Evolutionary conservation across 768 basidiomycete genomes (phyloP), one percentile per base, ranked within the genome.

Genomic region (Coprinopsis cinerea): DNA sequence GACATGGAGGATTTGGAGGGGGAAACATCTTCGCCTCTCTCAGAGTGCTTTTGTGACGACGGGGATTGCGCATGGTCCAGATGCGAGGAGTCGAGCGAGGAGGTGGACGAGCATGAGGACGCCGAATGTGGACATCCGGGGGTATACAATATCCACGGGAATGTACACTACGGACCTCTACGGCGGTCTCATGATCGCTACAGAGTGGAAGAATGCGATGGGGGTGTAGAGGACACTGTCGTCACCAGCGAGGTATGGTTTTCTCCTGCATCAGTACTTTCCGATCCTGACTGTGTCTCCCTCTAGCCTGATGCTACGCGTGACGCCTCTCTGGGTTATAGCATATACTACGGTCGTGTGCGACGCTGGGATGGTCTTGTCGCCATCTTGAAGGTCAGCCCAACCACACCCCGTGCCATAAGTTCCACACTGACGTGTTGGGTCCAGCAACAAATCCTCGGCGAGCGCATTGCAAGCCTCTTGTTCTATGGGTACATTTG

Each of bases 401-500:
- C 27, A 15, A 9, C 22, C 53, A 9, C 44, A 58, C 25, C 30
- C 34, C 15, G 40, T 6, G 7, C 22, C 32, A 22, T 13, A 10
- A 23, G 3, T 23, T 4, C 44, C n/a, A 7, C 44, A 23, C 26
- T 23, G 13, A 2, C 4, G 17, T 20, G 17, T 36, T 34, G 7
- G 9, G 9, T 30, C 23, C 48, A 49, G 26, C 15, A 23, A 30
- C 28, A 53, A 20, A n/a, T 26, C 10, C 43, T 36, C 18, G 51
- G 14, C 14, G 49, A 47, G 13, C 34, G 27, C 22, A 43, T 42
- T 26, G 48, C 10, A 24, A 30, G 18, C 15, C 24, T 68, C 57
- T 70, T 88, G 34, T 82, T 88, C 55, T 84, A 80, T 26, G 88
- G 88, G 3, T 89, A 88, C 59, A 54, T 90, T 39, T 74, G 82